Percentiles rank a stretch among this genome's conserved stretches.
Evolutionary conservation across 208 protist species (phyloP).

Genomic region (Trypanosomatidae sp.): DNA sequence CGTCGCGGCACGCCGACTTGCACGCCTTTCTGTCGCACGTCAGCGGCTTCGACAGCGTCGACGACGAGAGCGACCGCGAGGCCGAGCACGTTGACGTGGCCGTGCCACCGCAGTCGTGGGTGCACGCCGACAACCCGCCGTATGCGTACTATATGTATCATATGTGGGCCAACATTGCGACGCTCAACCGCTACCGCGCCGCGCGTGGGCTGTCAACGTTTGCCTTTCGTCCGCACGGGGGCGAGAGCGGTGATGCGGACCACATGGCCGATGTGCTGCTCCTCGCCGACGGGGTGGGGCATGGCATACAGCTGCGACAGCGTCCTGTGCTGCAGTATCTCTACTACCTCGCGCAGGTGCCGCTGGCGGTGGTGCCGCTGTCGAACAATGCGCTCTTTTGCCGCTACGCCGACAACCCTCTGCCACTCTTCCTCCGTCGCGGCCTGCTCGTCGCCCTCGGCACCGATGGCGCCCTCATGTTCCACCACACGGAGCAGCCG

Average conservation of each 20-base stretch:
- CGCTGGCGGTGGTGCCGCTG: constrained; percentile 94
- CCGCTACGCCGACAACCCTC: constrained; percentile 91
- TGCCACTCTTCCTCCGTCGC: constrained; percentile 86
- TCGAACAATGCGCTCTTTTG: constrained; percentile 98
- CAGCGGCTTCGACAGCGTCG: constrained; percentile 93
- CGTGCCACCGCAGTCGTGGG: constrained; percentile 29
- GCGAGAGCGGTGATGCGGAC: constrained; percentile 89
- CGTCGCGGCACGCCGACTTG: constrained; percentile 85
- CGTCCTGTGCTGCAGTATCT: constrained; percentile 94
- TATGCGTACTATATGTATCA: constrained; percentile 95
- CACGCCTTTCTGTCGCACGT: constrained; percentile 90
- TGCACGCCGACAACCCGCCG: constrained; percentile 35
- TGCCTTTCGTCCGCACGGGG: constrained; percentile 93
- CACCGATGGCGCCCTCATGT: constrained; percentile 90
- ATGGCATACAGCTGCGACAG: constrained; percentile 93
- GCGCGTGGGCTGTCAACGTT: constrained; percentile 87
- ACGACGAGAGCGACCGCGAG: constrained; percentile 93
- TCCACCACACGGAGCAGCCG: constrained; percentile 94
- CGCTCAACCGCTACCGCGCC: constrained; percentile 90
- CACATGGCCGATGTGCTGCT: constrained; percentile 82
- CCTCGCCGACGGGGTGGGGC: constrained; percentile 86
- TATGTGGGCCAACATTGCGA: constrained; percentile 96
- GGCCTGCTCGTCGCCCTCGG: constrained; percentile 95
- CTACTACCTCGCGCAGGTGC: constrained; percentile 96
- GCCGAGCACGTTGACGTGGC: constrained; percentile 23